Conservation (phyloP, 2,329 filamentous ascomycete genomes). For the Colletotrichum spaethianum region DNA sequence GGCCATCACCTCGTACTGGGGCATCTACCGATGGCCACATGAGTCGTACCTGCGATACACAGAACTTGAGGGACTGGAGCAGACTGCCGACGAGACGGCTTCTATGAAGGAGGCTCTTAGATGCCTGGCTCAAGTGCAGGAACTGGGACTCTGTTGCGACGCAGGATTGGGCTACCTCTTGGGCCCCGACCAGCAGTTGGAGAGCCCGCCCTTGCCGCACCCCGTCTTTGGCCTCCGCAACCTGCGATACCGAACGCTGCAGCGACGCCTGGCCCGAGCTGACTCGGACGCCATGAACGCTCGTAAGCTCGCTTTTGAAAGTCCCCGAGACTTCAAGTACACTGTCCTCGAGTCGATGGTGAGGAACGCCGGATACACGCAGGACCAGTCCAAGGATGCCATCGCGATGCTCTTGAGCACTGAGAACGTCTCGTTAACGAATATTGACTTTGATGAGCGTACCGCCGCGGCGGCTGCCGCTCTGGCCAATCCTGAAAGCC, state of each 20-base stretch:
- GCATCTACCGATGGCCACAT: slow-evolving; percentile 75
- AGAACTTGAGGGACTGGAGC: slow-evolving; percentile 71
- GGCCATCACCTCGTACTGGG: slow-evolving; percentile 72
- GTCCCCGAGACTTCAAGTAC: slow-evolving; percentile 49
- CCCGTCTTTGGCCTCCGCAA: slow-evolving; percentile 52
- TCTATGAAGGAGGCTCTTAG: slow-evolving; percentile 74
- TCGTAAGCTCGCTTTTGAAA: slow-evolving; percentile 45
- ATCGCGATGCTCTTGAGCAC: slow-evolving; percentile 53
- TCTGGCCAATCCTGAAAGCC: background rate
- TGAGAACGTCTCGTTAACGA: slow-evolving; percentile 49
- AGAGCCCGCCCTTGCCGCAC: slow-evolving; percentile 55
- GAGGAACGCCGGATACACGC: slow-evolving; percentile 52
- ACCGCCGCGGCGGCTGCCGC: slow-evolving; percentile 27
- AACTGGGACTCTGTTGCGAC: slow-evolving; percentile 78
- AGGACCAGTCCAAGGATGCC: slow-evolving; percentile 50
- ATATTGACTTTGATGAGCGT: slow-evolving; percentile 53
- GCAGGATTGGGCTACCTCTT: slow-evolving; percentile 77
- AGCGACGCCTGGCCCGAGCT: slow-evolving; percentile 17
- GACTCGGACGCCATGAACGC: slow-evolving; percentile 41
- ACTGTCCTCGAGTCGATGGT: slow-evolving; percentile 55
- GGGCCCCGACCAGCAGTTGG: slow-evolving; percentile 70
- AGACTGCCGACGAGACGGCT: slow-evolving; percentile 73
- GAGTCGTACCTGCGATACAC: slow-evolving; percentile 71
- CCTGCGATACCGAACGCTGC: slow-evolving; percentile 35
- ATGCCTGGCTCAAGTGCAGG: slow-evolving; percentile 67